Base-by-base conservation (phyloP, 352 stramenopile species). In the Phytopythium montanum region DNA sequence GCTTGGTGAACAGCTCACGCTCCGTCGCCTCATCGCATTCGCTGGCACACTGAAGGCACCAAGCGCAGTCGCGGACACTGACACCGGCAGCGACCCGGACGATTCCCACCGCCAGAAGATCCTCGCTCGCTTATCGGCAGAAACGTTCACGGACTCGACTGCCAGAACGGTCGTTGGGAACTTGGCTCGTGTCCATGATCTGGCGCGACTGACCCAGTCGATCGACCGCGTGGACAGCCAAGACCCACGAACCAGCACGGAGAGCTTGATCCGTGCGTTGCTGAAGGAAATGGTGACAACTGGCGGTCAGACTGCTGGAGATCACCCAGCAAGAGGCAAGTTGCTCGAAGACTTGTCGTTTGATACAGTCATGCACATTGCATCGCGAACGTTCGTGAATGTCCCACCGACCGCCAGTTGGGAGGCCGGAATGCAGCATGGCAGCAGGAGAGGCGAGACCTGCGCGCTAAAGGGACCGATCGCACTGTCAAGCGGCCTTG, bases 341-440 rank as follows among this genome's bases (percentile, higher is more conserved):
- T 72, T 85, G 21, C 62, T 90, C 45, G 73, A 92, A 26, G 79
- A 88, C 42, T 49, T 95, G 31, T 76, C 87, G 25, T 77, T 87
- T 29, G 86, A 95, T 26, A 85, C 86, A 18, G 73, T 94, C 34
- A 65, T 95, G 54, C 86, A 95, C 63, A 80, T 91, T 53, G 56
- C 92, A 28, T 94, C 86, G 10, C 66, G 79, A 12, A 87, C 71
- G 9, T 77, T 84, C 56, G 75, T 85, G 21, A 60, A 72, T 46
- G 68, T 70, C 38, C 61, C 65, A 6, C 55, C 60, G 13, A 42
- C 76, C 4, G 38, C 75, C 0, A 72, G 65, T 29, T 91, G 79
- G 79, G 79, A 95, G 7, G 62, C 63, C 9, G 65, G 72, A 4
- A 65, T 74, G 29, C 70, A 71, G 41, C 75, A 69, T 51, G 59